Evolutionary conservation across 2,329 filamentous ascomycete genomes (phyloP), one percentile per base, ranked within the genome.

Genomic region (Diaporthe sp.): DNA sequence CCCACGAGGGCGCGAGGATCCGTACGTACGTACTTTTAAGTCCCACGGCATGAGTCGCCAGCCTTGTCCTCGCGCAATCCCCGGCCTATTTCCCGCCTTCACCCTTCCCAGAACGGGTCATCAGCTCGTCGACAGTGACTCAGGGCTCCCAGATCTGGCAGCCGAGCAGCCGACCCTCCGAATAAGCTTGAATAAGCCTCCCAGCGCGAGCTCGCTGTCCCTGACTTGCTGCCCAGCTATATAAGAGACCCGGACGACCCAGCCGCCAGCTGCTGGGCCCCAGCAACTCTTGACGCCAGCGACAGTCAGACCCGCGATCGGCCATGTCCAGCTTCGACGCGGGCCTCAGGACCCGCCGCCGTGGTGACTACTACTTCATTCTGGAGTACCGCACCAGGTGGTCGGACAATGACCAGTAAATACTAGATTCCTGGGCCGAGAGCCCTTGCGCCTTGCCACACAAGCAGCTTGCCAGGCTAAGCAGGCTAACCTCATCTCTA

Each of bases 371-470:
- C 84, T 88, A 88, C 65, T 98, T 93, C 82, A 87, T 92, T 57
- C 89, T 96, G 39, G 94, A 97, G 78, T 98, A 98, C 82, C 89
- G 95, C 74, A 97, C 95, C 76, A 86, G 96, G 91, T 98, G 96
- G 95, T 95, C 80, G 81, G 86, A 78, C 59, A 79, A 70, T 69
- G 76, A 76, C 76, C 57, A 78, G 78, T 70, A 42, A 73, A 70
- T 73, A 46, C 51, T 42, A 25, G 46, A 31, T 31, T 46, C 59
- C 46, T 51, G 49, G 39, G 15, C 28, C n/a, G 42, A 57, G n/a
- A 49, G 15, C 28, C 17, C 39, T 61, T 19, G 28, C 58, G 57
- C 34, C 15, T 15, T 55, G 51, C 25, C 46, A 42, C 19, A 17
- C 25, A 25, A 70, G 25, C 42, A 76, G 77, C 67, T 79, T 77